Evolutionary conservation across 345 rosid genomes (phyloP).

Genomic region (Bretschneidera sinensis): DNA sequence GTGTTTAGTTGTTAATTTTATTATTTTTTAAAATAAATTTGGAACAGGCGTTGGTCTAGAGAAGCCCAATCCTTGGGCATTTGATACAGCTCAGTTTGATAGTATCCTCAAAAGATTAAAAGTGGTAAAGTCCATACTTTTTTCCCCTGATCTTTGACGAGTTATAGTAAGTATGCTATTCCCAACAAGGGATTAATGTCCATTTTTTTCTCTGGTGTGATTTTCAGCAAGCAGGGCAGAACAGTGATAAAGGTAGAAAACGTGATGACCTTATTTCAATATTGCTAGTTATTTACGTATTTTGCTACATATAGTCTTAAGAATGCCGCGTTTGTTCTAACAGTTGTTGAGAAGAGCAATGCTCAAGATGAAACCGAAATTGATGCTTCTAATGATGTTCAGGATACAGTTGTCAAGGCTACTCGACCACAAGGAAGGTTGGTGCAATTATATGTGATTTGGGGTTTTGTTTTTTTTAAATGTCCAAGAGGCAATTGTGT

Average conservation of each 20-base stretch:
- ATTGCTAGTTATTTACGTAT: too few relatives aligned
- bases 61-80: constrained; percentile 94
- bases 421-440: constrained; percentile 95
- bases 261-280: neutral
- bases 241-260: constrained; percentile 50
- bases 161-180: neutral
- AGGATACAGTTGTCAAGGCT: constrained; percentile 44
- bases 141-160: neutral
- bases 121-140: constrained; percentile 50
- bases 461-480: constrained; percentile 2
- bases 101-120: constrained; percentile 84
- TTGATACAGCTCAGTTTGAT: constrained; percentile 92
- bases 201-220: neutral
- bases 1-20: too few relatives aligned
- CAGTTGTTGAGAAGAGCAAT: constrained; percentile 36
- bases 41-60: constrained; percentile 78
- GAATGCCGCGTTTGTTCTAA: constrained; percentile 10
- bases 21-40: constrained; percentile 1
- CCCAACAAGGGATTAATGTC: neutral
- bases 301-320: too few relatives aligned
- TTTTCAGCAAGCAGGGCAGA: constrained; percentile 58
- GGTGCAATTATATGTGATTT: neutral
- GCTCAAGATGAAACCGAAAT: constrained; percentile 29
- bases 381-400: constrained; percentile 28
- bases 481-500: neutral